Evolutionary conservation across 805 yeast genomes (phyloP).

Genomic region (Candida pseudoglaebosa): DNA sequence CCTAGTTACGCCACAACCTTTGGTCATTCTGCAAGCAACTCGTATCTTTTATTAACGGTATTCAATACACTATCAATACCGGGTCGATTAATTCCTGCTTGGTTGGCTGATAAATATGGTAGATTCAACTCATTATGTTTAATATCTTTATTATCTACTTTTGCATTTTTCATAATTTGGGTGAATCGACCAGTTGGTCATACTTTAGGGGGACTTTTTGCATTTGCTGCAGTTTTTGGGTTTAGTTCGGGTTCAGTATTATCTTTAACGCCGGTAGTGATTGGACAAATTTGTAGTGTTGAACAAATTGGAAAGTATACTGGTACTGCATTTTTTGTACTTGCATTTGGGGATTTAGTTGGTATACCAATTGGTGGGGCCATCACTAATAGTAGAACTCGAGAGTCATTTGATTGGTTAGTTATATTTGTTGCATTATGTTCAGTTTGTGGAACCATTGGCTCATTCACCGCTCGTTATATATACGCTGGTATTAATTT

Average conservation of each 20-base stretch:
- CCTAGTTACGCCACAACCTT: conserved; percentile 23
- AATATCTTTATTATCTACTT: conserved; percentile 12
- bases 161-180: conserved; percentile 22
- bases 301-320: conserved; percentile 22
- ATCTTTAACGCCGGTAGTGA: conserved; percentile 21
- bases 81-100: conserved; percentile 24
- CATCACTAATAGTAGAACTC: conserved; percentile 12
- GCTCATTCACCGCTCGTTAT: conserved; percentile 18
- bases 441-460: conserved; percentile 18
- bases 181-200: conserved; percentile 21
- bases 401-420: conserved; percentile 17
- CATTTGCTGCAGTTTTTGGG: conserved; percentile 24
- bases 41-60: conserved; percentile 20
- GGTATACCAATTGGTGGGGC: conserved; percentile 29
- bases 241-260: conserved; percentile 26
- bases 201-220: conserved; percentile 17
- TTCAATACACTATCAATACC: conserved; percentile 24
- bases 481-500: conserved; percentile 18
- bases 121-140: conserved; percentile 21
- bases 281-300: conserved; percentile 23
- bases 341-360: conserved; percentile 25
- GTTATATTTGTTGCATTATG: conserved; percentile 20
- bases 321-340: conserved; percentile 25
- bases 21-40: conserved; percentile 15
- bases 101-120: conserved; percentile 23